These are phyloP conservation scores for Petrea volubilis DNA, from an alignment of 257 asterid species.

Conservation along the genomic window DNA sequence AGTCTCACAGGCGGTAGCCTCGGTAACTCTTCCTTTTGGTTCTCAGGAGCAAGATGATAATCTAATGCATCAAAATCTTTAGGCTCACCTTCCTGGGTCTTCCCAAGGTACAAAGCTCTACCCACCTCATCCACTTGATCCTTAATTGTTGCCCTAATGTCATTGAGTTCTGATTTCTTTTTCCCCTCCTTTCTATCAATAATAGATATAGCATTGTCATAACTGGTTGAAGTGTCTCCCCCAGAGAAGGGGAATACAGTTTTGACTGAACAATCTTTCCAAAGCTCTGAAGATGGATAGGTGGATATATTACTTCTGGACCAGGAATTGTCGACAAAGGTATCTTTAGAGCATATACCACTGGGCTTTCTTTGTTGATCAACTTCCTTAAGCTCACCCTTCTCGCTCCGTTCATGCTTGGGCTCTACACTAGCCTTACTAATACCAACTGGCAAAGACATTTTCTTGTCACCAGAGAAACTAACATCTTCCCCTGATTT, in stretches of 20 bases:
- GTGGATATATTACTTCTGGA: slow-evolving; percentile 46
- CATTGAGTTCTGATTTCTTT: slow-evolving; percentile 52
- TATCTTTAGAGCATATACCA: slow-evolving; percentile 46
- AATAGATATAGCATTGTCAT: slow-evolving; percentile 38
- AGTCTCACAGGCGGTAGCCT: slow-evolving; percentile 89
- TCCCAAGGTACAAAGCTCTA: slow-evolving; percentile 70
- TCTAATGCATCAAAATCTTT: slow-evolving; percentile 53
- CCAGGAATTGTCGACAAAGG: slow-evolving; percentile 46
- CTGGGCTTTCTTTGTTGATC: slow-evolving; percentile 42
- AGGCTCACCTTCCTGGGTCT: slow-evolving; percentile 53
- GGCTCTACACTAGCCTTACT: slow-evolving; percentile 40
- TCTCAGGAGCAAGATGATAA: slow-evolving; percentile 59
- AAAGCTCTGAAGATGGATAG: slow-evolving; percentile 45
- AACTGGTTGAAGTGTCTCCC: slow-evolving; percentile 66
- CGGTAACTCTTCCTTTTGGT: slow-evolving; percentile 86
- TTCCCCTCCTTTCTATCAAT: slow-evolving; percentile 62
- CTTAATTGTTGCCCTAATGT: slow-evolving; percentile 61
- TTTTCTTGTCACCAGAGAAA: slow-evolving; percentile 54
- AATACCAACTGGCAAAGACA: slow-evolving; percentile 56
- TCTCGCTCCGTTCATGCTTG: slow-evolving; percentile 45
- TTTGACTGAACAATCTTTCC: slow-evolving; percentile 71
- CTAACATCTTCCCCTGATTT: slow-evolving; percentile 46
- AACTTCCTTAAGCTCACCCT: slow-evolving; percentile 54
- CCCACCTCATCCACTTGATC: slow-evolving; percentile 95
- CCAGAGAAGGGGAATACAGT: slow-evolving; percentile 66